A percentile compares a stretch with the other conserved stretches of the same genome.
phyloP scores from a whole-genome alignment of 1,139 yeast species.

The Pichia cactophila region DNA sequence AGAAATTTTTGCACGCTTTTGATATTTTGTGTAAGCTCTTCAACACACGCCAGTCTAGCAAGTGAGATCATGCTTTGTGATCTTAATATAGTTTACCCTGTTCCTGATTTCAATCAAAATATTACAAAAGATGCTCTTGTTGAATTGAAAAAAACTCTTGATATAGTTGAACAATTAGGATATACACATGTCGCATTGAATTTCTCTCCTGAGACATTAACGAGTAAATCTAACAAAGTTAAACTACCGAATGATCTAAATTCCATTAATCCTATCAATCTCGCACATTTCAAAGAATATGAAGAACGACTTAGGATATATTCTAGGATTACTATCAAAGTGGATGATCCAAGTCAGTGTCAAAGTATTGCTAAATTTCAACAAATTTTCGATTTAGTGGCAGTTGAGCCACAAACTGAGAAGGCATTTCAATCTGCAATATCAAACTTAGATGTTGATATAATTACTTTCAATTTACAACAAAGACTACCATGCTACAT shows the following conservation, averaged over 20 bases:
- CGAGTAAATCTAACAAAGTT: conserved; percentile 19
- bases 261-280: conserved; percentile 33
- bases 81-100: conserved; percentile 81
- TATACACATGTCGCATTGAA: conserved; percentile 71
- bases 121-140: conserved; percentile 38
- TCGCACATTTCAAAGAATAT: conserved; percentile 26
- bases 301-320: conserved; percentile 46
- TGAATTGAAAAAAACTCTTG: conserved; percentile 41
- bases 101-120: conserved; percentile 35
- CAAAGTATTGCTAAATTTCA: conserved; percentile 61
- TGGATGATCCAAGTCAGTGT: conserved; percentile 73
- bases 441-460: conserved; percentile 66
- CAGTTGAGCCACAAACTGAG: conserved; percentile 76
- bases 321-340: conserved; percentile 64
- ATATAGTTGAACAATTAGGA: conserved; percentile 56
- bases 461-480: conserved; percentile 65
- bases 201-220: conserved; percentile 49
- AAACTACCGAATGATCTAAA: conserved; percentile 44
- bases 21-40: no score
- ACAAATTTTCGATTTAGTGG: conserved; percentile 65
- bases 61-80: conserved; percentile 46
- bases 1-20: not conserved
- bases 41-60: no score
- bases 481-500: conserved; percentile 66
- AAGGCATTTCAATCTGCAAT: conserved; percentile 71